Evolutionary conservation across 176 grass and related monocot genomes (phyloP).

Genomic region (Eleusine indica): DNA sequence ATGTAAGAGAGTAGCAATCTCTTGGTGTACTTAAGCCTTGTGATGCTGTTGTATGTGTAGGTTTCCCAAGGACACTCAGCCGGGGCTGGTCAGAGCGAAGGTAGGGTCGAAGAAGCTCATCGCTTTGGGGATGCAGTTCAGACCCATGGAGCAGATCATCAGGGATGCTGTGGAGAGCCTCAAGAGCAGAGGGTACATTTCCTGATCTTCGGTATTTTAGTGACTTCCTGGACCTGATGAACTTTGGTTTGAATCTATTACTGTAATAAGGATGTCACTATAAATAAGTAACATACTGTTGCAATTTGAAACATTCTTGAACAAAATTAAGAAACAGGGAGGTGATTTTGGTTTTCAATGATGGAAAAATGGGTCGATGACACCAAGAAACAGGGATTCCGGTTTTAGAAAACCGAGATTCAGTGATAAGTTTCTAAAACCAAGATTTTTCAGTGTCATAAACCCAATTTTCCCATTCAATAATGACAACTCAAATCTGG

Average conservation of each 20-base stretch:
- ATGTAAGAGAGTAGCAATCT: not conserved
- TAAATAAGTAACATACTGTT: not conserved
- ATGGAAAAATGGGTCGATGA: no score
- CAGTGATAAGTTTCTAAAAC: no score
- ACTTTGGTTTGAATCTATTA: not conserved
- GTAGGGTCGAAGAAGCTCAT: conserved; percentile 73
- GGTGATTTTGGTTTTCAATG: no score
- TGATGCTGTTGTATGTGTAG: conserved; percentile 23
- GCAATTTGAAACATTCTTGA: no score
- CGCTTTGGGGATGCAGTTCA: conserved; percentile 68
- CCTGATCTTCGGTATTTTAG: not conserved
- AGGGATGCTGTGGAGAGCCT: conserved; percentile 73
- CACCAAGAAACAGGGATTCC: no score
- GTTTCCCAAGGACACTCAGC: conserved; percentile 72
- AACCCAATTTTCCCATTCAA: no score
- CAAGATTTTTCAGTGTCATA: no score
- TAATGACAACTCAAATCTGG: no score
- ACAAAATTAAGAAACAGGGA: no score
- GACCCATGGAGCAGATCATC: conserved; percentile 72
- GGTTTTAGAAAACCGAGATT: no score
- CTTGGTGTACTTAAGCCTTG: not conserved
- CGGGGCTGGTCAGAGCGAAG: conserved; percentile 66
- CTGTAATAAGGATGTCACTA: not conserved
- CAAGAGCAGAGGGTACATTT: conserved; percentile 59
- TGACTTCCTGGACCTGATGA: not conserved